Percentiles rank a stretch among this genome's conserved stretches.
phyloP scores from a whole-genome alignment of 169 alveolate species.

The Babesia ovata region DNA sequence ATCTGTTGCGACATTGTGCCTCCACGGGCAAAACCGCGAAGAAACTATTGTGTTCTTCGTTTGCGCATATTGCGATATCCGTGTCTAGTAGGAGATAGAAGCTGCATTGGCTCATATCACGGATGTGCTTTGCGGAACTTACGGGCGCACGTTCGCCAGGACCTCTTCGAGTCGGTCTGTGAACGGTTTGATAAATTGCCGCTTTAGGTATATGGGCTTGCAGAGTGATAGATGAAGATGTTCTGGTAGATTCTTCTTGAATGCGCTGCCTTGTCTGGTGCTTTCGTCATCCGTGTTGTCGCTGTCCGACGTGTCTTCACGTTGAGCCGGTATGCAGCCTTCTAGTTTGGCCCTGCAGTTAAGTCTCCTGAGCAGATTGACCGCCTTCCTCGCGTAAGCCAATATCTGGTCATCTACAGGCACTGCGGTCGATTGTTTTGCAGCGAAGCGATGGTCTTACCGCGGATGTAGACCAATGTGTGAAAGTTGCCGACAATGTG shows the following conservation, averaged over 20 bases:
- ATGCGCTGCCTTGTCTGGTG: neutral
- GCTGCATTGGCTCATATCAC: neutral
- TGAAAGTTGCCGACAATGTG: constrained; percentile 67
- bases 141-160: constrained; percentile 41
- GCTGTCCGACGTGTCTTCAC: constrained; percentile 1
- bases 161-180: constrained; percentile 32
- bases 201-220: constrained; percentile 60
- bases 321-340: constrained; percentile 8
- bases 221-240: constrained; percentile 59
- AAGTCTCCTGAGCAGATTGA: constrained; percentile 22
- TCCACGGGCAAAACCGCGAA: constrained; percentile 66
- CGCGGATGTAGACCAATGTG: constrained; percentile 58
- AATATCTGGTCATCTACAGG: constrained; percentile 18
- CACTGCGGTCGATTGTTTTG: constrained; percentile 10
- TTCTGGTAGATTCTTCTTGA: neutral
- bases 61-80: constrained; percentile 50
- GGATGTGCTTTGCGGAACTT: neutral
- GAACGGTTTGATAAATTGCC: constrained; percentile 63
- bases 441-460: constrained; percentile 13
- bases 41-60: constrained; percentile 42
- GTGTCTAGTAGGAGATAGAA: constrained; percentile 59
- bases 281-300: constrained; percentile 31
- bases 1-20: constrained; percentile 26
- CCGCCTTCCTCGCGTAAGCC: constrained; percentile 38
- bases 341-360: constrained; percentile 11